Percentiles rank a stretch among this genome's conserved stretches.
phyloP scores from a whole-genome alignment of 139 green algal species.

The Ulvella scutata region DNA sequence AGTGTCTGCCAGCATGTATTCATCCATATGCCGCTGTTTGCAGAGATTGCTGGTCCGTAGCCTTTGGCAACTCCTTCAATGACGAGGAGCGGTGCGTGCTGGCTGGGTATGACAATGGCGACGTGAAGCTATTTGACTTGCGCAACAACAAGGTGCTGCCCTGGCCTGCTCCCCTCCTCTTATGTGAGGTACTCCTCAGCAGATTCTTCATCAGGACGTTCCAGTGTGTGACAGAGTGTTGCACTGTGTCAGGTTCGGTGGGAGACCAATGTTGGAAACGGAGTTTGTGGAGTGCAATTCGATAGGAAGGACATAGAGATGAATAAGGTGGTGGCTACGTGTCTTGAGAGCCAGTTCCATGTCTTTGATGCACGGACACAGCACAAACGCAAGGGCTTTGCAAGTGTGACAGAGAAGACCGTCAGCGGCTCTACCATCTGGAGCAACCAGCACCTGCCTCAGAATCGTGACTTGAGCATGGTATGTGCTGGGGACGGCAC shows the following conservation, averaged over 20 bases:
- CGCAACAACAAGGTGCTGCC: slow-evolving; percentile 29
- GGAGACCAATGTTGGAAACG: slow-evolving; percentile 68
- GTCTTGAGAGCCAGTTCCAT: slow-evolving; percentile 68
- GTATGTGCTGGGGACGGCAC: slow-evolving; percentile 56
- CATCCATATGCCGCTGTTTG: not conserved
- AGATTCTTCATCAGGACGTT: not conserved
- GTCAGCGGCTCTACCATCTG: slow-evolving; percentile 51
- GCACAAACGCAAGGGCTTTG: slow-evolving; percentile 53
- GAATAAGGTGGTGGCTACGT: slow-evolving; percentile 83
- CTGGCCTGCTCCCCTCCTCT: not conserved
- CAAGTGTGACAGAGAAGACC: slow-evolving; percentile 36
- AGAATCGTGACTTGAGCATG: slow-evolving; percentile 71
- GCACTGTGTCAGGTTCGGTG: slow-evolving; percentile 34
- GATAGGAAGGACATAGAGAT: slow-evolving; percentile 83
- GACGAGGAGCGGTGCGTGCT: slow-evolving; percentile 68
- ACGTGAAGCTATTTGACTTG: slow-evolving; percentile 82
- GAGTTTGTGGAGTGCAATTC: slow-evolving; percentile 76
- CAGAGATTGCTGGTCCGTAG: slow-evolving; percentile 74
- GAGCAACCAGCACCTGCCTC: slow-evolving; percentile 50
- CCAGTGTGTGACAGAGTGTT: not conserved
- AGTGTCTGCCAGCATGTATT: not conserved
- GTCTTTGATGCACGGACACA: slow-evolving; percentile 70
- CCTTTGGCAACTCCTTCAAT: slow-evolving; percentile 70
- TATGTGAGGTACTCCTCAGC: not conserved
- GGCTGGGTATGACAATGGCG: slow-evolving; percentile 75